Base-by-base conservation (phyloP, 129 eudicot genomes). In the Flaveria trinervia region DNA sequence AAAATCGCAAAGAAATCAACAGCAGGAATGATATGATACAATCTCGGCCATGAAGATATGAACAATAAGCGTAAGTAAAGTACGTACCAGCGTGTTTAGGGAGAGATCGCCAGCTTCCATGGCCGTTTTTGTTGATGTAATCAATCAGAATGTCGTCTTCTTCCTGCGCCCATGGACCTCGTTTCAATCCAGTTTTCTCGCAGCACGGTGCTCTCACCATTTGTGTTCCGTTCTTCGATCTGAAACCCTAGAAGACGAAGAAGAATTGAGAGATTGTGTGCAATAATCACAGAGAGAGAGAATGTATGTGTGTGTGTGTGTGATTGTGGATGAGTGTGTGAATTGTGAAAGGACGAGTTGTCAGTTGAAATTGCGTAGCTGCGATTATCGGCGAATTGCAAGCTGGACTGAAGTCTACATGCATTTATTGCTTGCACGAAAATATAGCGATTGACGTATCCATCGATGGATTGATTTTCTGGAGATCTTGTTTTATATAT, bases 31-130 rank as follows among this genome's bases (percentile, higher is more conserved):
- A 43, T 12, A 23, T 5, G 4, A 36, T 3, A 57, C 22, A 60
- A 60, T 25, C 39, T 60, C 22, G 22, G 22, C 39, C 8, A 12
- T 12, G 43, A 26, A 16, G 20, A 22, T 36, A 36, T 13, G 9
- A n/a, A 16, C 9, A 5, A 11, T 45, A 45, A 45, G 50, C 7
- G 41, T 36, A 36, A 25, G 17, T n/a, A 28, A 28, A 15, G n/a
- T 48, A 57, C 43, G 50, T 41, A 92, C 96, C 97, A 71, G 97
- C 96, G 65, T 77, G 90, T 66, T 89, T 89, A 15, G 97, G 97
- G 10, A 92, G 91, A 84, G 97, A 86, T 45, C 97, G 84, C 97
- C 97, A 92, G 88, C 88, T 89, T 12, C 93, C 91, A 81, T 88
- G 91, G 51, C 97, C 97, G 75, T 90, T 76, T 70, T 78, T 77